Evolutionary conservation across 2,329 filamentous ascomycete species (phyloP), one percentile per base, ranked within the genome.

Genomic region (Talaromyces sp.): DNA sequence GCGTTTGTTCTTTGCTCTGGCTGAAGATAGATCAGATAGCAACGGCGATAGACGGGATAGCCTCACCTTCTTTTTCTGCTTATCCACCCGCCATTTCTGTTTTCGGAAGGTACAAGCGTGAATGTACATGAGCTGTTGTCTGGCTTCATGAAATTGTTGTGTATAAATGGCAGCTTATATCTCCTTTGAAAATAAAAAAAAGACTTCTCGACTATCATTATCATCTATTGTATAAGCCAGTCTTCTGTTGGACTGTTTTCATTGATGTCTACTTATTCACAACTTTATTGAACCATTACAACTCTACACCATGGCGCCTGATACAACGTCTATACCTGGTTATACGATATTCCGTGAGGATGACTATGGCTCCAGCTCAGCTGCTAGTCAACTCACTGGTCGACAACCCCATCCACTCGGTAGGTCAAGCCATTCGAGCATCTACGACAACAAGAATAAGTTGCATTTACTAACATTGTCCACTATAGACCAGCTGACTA

Each of bases 401-500:
- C 52, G 41, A 46, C 48, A 39, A 11, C 59, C 60, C 10, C 62
- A 63, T 43, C 62, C 62, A 10, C 33, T 63, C 36, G 62, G 62
- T 61, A 54, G 53, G 60, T 45, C 37, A 3, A 39, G 13, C 5
- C 17, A 36, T 19, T n/a, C n/a, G n/a, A 6, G 6, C 3, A 17
- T 17, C 3, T 41, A 10, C 2, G 3, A n/a, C 15, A 17, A 17
- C 5, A 37, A 51, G n/a, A 21, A 51, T 3, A 7, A 7, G 9
- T 10, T n/a, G 46, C 11, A 35, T 5, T 17, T n/a, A 10, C 31
- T 19, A 22, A 54, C 11, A 15, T 41, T 2, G 2, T 8, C 7
- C 13, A 7, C 7, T 2, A 39, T 10, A 58, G 67, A 69, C 53
- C 67, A 69, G 58, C 62, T 69, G 22, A 63, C 61, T n/a, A 66